Evolutionary conservation across 2,329 filamentous ascomycete genomes (phyloP).

Genomic region (Sarocladium oryzae): DNA sequence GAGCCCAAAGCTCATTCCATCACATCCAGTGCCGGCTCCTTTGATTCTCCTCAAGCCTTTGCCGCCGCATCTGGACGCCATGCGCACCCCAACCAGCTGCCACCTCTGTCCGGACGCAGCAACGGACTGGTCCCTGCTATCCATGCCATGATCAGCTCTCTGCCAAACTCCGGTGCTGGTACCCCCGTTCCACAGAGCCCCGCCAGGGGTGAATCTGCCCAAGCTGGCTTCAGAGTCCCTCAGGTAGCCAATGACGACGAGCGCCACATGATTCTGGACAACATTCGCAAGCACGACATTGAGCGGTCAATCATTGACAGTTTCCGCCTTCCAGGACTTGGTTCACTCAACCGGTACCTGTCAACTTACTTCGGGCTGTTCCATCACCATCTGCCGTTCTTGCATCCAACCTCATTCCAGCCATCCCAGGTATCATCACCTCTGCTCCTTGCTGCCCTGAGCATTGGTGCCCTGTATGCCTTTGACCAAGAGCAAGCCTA

Average conservation of each 20-base stretch:
- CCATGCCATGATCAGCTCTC: slow-evolving; percentile 66
- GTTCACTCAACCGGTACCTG: slow-evolving; percentile 82
- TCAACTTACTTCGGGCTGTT: slow-evolving; percentile 96
- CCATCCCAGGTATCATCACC: slow-evolving; percentile 75
- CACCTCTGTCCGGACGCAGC: slow-evolving; percentile 60
- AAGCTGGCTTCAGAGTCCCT: slow-evolving; percentile 63
- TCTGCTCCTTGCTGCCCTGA: slow-evolving; percentile 80
- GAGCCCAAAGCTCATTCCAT: slow-evolving; percentile 74
- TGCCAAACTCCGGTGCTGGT: slow-evolving; percentile 60
- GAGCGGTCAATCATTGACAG: slow-evolving; percentile 80
- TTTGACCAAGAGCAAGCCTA: slow-evolving; percentile 97
- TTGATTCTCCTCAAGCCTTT: slow-evolving; percentile 62
- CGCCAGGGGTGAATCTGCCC: slow-evolving; percentile 59
- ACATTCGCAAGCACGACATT: slow-evolving; percentile 73
- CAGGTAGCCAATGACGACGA: slow-evolving; percentile 82
- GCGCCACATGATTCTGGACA: slow-evolving; percentile 76
- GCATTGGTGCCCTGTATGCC: slow-evolving; percentile 91
- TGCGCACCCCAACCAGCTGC: slow-evolving; percentile 55
- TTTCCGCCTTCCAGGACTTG: slow-evolving; percentile 77
- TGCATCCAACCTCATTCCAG: slow-evolving; percentile 87
- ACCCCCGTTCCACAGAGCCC: slow-evolving; percentile 71
- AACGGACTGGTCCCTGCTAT: slow-evolving; percentile 59
- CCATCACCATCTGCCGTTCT: slow-evolving; percentile 91
- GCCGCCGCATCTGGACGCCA: slow-evolving; percentile 50
- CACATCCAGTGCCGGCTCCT: slow-evolving; percentile 59